Conservation (phyloP, 306 rosid genomes). For the Sicyos baderoa region DNA sequence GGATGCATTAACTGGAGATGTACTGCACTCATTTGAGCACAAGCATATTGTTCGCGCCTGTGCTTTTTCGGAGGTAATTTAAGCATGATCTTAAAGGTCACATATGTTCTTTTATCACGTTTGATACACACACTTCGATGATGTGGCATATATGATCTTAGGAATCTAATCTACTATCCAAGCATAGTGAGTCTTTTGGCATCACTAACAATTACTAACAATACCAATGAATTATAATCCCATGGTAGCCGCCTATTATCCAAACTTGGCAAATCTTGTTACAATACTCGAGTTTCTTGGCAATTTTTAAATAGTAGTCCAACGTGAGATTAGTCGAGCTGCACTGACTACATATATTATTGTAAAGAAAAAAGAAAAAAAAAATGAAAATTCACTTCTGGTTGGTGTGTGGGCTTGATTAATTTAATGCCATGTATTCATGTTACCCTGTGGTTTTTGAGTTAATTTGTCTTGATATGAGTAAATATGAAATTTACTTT, state of each 20-base stretch:
- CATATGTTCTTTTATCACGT: conserved; percentile 2
- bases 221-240: neutral
- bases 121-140: neutral
- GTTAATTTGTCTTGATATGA: neutral
- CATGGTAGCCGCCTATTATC: neutral
- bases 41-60: conserved; percentile 98
- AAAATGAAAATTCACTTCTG: neutral
- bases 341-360: neutral
- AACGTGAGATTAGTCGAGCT: neutral
- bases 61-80: conserved; percentile 76
- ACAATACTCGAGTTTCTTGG: neutral
- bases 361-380: neutral
- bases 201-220: neutral
- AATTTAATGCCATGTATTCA: neutral
- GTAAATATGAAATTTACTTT: neutral
- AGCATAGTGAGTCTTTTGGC: neutral
- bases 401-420: neutral
- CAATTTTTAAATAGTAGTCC: neutral
- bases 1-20: conserved; percentile 95
- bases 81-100: neutral
- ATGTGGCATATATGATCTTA: neutral
- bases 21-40: conserved; percentile 83
- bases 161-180: neutral
- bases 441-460: neutral
- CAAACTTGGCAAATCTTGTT: neutral